Base-by-base conservation (phyloP, 805 yeast species). In the Yarrowia divulgata region DNA sequence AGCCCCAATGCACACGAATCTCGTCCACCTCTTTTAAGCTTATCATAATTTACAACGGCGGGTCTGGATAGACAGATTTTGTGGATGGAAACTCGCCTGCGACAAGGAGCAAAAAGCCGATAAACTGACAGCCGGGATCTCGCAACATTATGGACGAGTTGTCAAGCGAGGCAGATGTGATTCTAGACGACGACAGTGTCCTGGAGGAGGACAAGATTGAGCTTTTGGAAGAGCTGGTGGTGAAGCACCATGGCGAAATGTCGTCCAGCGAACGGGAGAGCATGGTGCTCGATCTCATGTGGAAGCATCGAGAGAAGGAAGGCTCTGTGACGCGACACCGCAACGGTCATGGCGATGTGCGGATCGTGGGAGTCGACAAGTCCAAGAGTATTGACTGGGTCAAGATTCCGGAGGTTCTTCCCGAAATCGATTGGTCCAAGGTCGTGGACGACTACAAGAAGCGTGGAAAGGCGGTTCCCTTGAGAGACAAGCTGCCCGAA, bases 201-300 rank as follows among this genome's bases (percentile, higher is more conserved):
- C 71, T 74, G 16, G 84, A 82, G 69, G 84, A 82, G 70, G 83
- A 81, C 62, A 76, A 77, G 43, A 77, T 82, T 18, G 84, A 81
- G 70, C 68, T 70, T 62, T 74, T 82, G 13, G 83, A 82, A 63
- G 77, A 74, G 12, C 71, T 79, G 1, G 82, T 81, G 40, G 66
- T 69, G 4, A 67, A 69, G 19, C 69, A 72, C 40, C 73, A 71
- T 34, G 68, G 73, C 0, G 60, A 68, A 9, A 57, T 72, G 50
- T 45, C 62, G 2, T 54, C 74, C 2, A 72, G 73, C 18, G 79
- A 77, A 32, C 67, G 73, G 7, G 84, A 82, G 69, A 73, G 79
- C 66, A 71, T 79, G 18, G 80, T 80, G 16, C 74, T 82, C 73
- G 83, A 80, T 66, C 78, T 82, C 12, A 70, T 82, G 69, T 80